Evolutionary conservation across 352 stramenopile genomes (phyloP).

Genomic region (Stramenopiles sp.): DNA sequence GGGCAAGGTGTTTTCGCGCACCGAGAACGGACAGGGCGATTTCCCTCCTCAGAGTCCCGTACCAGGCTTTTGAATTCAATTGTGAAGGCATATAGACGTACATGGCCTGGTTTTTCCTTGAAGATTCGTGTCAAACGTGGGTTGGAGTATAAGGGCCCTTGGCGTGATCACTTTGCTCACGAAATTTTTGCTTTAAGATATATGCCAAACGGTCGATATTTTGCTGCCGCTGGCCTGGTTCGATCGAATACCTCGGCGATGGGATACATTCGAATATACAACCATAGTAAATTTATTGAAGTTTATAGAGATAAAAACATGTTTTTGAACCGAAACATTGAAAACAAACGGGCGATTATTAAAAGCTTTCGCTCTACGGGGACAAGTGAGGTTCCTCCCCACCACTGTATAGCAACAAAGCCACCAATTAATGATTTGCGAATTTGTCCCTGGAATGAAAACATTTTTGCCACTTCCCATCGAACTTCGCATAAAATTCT

Average conservation of each 20-base stretch:
- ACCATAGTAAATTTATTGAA: neutral
- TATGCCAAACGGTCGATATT: neutral
- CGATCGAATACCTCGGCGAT: neutral
- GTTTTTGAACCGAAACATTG: no score
- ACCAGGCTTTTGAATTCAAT: neutral
- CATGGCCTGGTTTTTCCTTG: neutral
- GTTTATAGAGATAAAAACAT: no score
- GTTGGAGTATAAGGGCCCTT: neutral
- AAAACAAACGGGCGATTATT: no score
- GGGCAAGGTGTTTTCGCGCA: no score
- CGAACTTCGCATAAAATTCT: neutral
- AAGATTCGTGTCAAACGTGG: neutral
- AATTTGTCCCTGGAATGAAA: neutral
- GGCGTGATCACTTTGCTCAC: neutral
- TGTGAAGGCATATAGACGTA: neutral
- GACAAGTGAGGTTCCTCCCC: no score
- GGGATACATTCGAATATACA: neutral
- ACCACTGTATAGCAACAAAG: neutral
- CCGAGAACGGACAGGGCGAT: no score
- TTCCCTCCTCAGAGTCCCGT: no score
- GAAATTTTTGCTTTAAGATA: neutral
- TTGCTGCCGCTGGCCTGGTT: neutral
- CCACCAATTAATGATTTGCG: neutral
- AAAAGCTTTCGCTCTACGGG: no score
- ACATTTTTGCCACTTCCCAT: neutral